These are phyloP conservation scores for Cicer cuneatum DNA, from an alignment of 306 rosid species.

Conservation along the genomic window DNA sequence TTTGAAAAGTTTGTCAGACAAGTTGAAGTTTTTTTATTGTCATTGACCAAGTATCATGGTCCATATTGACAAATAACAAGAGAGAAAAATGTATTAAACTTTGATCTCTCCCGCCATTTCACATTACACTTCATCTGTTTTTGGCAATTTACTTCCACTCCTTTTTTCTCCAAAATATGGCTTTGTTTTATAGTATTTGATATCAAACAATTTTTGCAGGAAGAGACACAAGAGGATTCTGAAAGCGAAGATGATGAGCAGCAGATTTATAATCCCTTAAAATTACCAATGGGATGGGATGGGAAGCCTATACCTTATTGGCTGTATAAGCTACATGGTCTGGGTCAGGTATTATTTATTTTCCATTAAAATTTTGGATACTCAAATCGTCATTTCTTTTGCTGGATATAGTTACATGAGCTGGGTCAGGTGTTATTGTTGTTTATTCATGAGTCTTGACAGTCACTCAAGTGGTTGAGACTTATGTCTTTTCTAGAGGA, in stretches of 20 bases:
- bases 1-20: neutral
- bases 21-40: neutral
- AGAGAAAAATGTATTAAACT: neutral
- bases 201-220: conserved; percentile 56
- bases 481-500: neutral
- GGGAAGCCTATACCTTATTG: conserved; percentile 99
- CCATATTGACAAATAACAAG: neutral
- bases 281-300: conserved; percentile 99
- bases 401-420: too few species aligned
- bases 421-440: neutral
- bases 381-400: conserved; percentile 13
- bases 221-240: conserved; percentile 86
- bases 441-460: conserved; percentile 2
- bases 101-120: neutral
- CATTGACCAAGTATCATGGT: neutral
- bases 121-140: conserved; percentile 24
- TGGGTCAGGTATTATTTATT: conserved; percentile 84
- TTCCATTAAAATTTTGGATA: conserved; percentile 34
- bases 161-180: conserved; percentile 8
- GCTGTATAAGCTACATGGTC: conserved; percentile 98
- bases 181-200: neutral
- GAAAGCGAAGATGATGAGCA: conserved; percentile 98
- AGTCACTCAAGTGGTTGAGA: neutral
- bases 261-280: conserved; percentile 97
- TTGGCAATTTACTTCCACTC: conserved; percentile 13